Conservation (phyloP, 768 basidiomycete species). For the Naganishia vaughanmartiniae region DNA sequence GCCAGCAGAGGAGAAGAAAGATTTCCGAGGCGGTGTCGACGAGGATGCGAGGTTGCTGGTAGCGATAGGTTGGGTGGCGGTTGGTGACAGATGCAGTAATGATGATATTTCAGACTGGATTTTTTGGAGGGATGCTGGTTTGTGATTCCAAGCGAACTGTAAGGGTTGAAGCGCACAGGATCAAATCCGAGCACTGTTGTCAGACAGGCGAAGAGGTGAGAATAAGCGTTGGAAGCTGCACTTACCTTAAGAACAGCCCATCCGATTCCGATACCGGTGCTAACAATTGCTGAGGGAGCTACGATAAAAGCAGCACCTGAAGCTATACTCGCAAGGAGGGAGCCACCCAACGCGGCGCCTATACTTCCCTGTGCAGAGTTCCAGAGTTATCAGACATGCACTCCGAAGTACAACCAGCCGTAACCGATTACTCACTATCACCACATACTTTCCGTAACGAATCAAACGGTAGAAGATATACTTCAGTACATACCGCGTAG, state of each 20-base stretch:
- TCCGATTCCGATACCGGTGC: conserved; percentile 28
- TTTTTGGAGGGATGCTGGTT: conserved; percentile 17
- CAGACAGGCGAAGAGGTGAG: not conserved
- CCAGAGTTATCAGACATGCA: not conserved
- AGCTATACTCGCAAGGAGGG: conserved; percentile 26
- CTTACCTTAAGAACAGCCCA: conserved; percentile 30
- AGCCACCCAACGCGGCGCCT: conserved; percentile 24
- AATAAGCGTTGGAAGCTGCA: not conserved
- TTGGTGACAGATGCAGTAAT: conserved; percentile 22
- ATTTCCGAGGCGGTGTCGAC: conserved; percentile 3
- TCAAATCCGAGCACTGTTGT: too few species aligned
- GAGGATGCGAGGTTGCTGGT: conserved; percentile 8
- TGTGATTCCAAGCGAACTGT: conserved; percentile 26
- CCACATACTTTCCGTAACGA: conserved; percentile 32
- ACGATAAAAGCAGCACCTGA: conserved; percentile 28
- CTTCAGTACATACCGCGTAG: conserved; percentile 27
- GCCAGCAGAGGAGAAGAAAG: conserved; percentile 2
- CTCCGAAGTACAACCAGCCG: not conserved
- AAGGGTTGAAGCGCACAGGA: not conserved
- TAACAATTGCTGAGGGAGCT: conserved; percentile 26
- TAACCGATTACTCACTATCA: conserved; percentile 22
- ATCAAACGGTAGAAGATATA: conserved; percentile 32
- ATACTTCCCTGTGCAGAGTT: conserved; percentile 22
- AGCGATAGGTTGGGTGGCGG: conserved; percentile 19
- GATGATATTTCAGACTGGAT: conserved; percentile 17